Conservation (phyloP, 1,284 basidiomycete species). For the Quambalaria eucalypti region DNA sequence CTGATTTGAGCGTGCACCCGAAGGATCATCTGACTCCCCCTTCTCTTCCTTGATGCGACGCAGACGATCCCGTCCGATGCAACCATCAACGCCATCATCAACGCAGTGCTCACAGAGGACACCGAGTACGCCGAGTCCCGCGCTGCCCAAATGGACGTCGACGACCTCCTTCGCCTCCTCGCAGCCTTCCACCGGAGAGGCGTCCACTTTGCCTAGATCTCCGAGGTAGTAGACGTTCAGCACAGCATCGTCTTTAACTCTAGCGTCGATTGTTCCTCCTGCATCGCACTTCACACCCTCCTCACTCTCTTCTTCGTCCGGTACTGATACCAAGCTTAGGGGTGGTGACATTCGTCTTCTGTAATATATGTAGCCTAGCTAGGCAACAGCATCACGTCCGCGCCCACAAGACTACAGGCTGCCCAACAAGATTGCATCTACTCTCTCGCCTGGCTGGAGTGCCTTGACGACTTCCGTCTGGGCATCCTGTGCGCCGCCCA, state of each 20-base stretch:
- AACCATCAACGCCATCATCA: slow-evolving; percentile 54
- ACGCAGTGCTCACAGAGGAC: slow-evolving; percentile 60
- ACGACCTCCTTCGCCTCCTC: slow-evolving; percentile 67
- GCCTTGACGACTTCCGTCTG: too few relatives aligned
- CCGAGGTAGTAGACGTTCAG: not conserved
- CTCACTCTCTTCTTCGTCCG: too few relatives aligned
- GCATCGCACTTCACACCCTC: too few relatives aligned
- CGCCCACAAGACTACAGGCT: not conserved
- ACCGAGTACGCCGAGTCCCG: slow-evolving; percentile 62
- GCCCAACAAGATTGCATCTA: not conserved
- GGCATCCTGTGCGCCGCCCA: too few relatives aligned
- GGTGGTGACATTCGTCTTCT: too few relatives aligned
- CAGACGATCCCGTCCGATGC: not conserved
- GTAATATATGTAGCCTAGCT: too few relatives aligned
- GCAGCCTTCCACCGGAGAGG: slow-evolving; percentile 73
- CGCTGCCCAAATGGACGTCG: slow-evolving; percentile 73
- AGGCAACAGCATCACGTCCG: too few relatives aligned
- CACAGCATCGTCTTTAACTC: too few relatives aligned
- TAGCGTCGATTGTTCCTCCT: too few relatives aligned
- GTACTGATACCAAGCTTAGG: too few relatives aligned
- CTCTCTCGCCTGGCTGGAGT: not conserved
- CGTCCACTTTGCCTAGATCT: slow-evolving; percentile 63
- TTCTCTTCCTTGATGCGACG: not conserved
- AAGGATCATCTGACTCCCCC: not conserved
- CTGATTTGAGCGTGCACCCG: not conserved